Conservation (phyloP, 495 filamentous ascomycete genomes). For the Podospora tetraspora region DNA sequence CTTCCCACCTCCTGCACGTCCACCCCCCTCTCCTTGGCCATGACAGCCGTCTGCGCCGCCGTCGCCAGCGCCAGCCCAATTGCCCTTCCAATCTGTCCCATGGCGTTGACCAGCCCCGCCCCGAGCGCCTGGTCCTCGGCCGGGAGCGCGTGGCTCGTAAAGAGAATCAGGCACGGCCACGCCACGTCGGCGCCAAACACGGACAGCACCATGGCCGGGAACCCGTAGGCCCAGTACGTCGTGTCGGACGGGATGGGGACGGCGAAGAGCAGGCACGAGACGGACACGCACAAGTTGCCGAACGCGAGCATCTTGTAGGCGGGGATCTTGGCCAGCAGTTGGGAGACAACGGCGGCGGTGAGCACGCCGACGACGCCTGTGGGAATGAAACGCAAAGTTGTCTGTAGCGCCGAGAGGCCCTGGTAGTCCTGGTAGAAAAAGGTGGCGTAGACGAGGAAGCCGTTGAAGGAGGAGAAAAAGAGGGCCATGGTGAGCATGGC, state of each 20-base stretch:
- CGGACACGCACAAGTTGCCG: slow-evolving; percentile 43
- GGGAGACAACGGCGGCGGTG: slow-evolving; percentile 48
- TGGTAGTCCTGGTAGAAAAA: slow-evolving; percentile 61
- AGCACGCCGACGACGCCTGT: slow-evolving; percentile 50
- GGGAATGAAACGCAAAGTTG: slow-evolving; percentile 57
- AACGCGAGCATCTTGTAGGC: slow-evolving; percentile 50
- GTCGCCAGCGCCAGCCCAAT: slow-evolving; percentile 55
- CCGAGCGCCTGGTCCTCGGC: slow-evolving; percentile 57
- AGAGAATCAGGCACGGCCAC: slow-evolving; percentile 54
- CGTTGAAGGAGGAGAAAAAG: slow-evolving; percentile 57
- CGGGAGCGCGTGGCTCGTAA: slow-evolving; percentile 52
- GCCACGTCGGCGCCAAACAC: slow-evolving; percentile 57
- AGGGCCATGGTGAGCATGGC: slow-evolving; percentile 56
- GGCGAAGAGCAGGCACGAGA: slow-evolving; percentile 51
- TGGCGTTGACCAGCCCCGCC: slow-evolving; percentile 56
- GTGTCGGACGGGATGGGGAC: slow-evolving; percentile 49
- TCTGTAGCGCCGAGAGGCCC: slow-evolving; percentile 48
- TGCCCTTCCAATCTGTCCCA: slow-evolving; percentile 52
- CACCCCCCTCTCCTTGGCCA: slow-evolving; percentile 37
- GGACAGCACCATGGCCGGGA: slow-evolving; percentile 53
- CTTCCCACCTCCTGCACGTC: slow-evolving; percentile 35
- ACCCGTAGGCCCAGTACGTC: slow-evolving; percentile 55
- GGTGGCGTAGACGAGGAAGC: slow-evolving; percentile 54
- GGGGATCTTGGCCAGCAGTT: slow-evolving; percentile 48
- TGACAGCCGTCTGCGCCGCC: slow-evolving; percentile 52